phyloP scores from a whole-genome alignment of 495 filamentous ascomycete species.

The Stereocaulon alpinum region DNA sequence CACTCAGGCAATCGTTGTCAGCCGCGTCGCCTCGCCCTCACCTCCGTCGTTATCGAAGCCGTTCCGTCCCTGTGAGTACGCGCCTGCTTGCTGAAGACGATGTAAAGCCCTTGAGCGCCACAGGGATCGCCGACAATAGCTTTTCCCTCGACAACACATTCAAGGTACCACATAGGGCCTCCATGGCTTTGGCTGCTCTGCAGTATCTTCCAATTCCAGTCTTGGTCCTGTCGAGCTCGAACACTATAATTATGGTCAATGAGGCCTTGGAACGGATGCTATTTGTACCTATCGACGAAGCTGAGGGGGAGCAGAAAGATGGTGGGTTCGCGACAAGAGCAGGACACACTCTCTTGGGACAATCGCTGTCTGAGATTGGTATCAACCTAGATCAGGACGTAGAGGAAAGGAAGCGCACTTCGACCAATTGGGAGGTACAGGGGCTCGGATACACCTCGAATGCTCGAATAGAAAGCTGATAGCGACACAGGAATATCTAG shows the following conservation, averaged over 20 bases:
- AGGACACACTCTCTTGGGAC: slow-evolving; percentile 22
- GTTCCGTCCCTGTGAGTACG: not conserved
- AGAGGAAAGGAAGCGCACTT: slow-evolving; percentile 37
- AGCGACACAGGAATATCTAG: not conserved
- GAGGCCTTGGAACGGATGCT: slow-evolving; percentile 59
- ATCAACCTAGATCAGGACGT: slow-evolving; percentile 40
- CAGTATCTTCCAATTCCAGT: slow-evolving; percentile 61
- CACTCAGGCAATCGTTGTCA: not conserved
- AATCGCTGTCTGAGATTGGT: slow-evolving; percentile 48
- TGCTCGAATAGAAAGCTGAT: not conserved
- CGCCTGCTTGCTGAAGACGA: not conserved
- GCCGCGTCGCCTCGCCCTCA: not conserved
- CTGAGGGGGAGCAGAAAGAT: slow-evolving; percentile 20
- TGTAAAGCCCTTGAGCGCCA: too few relatives aligned
- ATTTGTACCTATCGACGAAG: slow-evolving; percentile 33
- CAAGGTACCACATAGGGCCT: too few relatives aligned
- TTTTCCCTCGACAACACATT: slow-evolving; percentile 21
- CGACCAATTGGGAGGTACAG: not conserved
- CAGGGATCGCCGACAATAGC: too few relatives aligned
- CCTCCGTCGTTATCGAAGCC: not conserved
- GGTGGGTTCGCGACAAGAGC: slow-evolving; percentile 5
- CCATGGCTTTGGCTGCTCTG: slow-evolving; percentile 46
- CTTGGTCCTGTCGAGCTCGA: slow-evolving; percentile 48
- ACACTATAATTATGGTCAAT: slow-evolving; percentile 58
- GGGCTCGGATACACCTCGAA: not conserved